Base-by-base conservation (phyloP, 2,329 filamentous ascomycete species). In the Gaeumannomyces sp. region DNA sequence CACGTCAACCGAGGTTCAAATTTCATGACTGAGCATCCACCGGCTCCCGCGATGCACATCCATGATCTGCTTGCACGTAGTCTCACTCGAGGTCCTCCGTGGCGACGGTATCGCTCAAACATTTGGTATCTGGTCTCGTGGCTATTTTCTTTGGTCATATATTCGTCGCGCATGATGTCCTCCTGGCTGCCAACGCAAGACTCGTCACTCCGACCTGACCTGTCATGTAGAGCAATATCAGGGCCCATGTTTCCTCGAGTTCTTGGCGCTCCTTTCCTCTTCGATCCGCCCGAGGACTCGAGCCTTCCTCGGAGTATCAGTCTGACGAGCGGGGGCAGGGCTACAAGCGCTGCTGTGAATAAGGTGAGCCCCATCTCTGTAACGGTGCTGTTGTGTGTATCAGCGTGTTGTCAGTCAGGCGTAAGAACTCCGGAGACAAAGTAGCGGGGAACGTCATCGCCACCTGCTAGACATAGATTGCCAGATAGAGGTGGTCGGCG, bases 1-100 rank as follows among this genome's bases (percentile, higher is more conserved):
- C 19, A 50, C 53, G 31, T 28, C 45, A 31, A 45, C 65, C 5
- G 68, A 72, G 50, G 73, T 75, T 45, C 19, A 22, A 3, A 16
- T 14, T 16, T 4, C 13, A 16, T 16, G 6, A 45, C 35, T 45
- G 35, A 8, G 35, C 35, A 45, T 14, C 14, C 35, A 45, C 10
- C 35, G 10, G 35, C 35, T 2, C 35, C 14, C 3, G 35, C 35
- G 10, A 16, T 22, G 13, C 14, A 3, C n/a, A 25, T 53, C 19
- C 19, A 45, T 45, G 45, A 4, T 53, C 7, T 25, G 22, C 45
- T 53, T 22, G 19, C n/a, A n/a, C 22, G 7, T 11, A 4, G 19
- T 53, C 22, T 53, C 22, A 2, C 6, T 45, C 7, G 45, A 25
- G 5, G 22, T 25, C 45, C 22, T n/a, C 19, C 45, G 7, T 53